Evolutionary conservation across 352 stramenopile genomes (phyloP).

Genomic region (Phytophthora colocasiae): DNA sequence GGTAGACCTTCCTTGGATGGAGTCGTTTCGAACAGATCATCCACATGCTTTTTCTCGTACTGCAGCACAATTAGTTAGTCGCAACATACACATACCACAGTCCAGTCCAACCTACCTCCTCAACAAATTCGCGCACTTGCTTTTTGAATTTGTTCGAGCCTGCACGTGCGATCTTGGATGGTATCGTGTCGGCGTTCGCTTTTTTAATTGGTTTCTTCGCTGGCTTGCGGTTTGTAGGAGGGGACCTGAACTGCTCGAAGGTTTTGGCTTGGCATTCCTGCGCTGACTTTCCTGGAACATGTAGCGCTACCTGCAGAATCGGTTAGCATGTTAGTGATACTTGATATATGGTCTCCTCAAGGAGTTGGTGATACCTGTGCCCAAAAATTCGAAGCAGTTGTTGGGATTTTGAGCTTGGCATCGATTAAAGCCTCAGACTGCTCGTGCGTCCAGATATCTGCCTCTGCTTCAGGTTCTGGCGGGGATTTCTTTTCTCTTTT

Average conservation of each 20-base stretch:
- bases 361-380: constrained; percentile 37
- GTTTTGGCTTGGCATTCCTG: constrained; percentile 67
- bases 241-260: constrained; percentile 64
- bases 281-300: constrained; percentile 65
- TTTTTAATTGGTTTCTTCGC: constrained; percentile 40
- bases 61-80: constrained; percentile 20
- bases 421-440: constrained; percentile 60
- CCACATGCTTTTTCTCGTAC: constrained; percentile 78
- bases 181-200: constrained; percentile 28
- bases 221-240: constrained; percentile 41
- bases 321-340: background rate
- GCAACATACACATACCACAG: background rate
- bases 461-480: constrained; percentile 36
- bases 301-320: constrained; percentile 37
- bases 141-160: constrained; percentile 87
- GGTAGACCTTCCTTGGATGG: constrained; percentile 50
- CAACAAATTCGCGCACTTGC: constrained; percentile 81
- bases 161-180: constrained; percentile 66
- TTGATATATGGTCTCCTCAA: no score
- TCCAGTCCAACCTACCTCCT: constrained; percentile 33
- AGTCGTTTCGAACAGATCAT: constrained; percentile 72
- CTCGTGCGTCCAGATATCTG: constrained; percentile 51
- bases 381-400: constrained; percentile 75
- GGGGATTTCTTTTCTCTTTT: constrained; percentile 21
- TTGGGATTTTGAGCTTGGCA: constrained; percentile 70